Evolutionary conservation across 106 monocot species (phyloP).

Genomic region (Vanilla planifolia): DNA sequence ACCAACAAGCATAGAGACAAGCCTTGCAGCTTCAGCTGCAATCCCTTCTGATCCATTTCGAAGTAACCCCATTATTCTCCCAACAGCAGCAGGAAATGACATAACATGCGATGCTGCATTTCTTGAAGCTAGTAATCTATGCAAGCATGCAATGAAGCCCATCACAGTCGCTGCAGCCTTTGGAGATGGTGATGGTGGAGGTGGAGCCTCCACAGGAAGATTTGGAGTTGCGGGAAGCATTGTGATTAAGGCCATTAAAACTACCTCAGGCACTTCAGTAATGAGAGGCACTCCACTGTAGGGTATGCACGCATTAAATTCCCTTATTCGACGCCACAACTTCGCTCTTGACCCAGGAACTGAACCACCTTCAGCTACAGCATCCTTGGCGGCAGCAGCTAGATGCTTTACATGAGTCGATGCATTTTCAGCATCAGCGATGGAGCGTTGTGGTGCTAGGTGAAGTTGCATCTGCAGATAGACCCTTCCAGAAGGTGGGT

Average conservation of each 20-base stretch:
- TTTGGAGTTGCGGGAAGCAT: constrained; percentile 93
- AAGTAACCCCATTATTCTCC: constrained; percentile 92
- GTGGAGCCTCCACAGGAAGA: constrained; percentile 91
- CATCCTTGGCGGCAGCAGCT: constrained; percentile 95
- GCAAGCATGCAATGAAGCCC: constrained; percentile 89
- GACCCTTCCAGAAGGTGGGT: constrained; percentile 87
- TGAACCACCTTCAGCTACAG: constrained; percentile 90
- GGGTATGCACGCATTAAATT: constrained; percentile 98
- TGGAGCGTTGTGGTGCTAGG: constrained; percentile 30
- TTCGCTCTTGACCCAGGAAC: constrained; percentile 87
- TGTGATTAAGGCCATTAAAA: constrained; percentile 96
- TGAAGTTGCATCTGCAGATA: constrained; percentile 28
- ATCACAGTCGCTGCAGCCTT: constrained; percentile 98
- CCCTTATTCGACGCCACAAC: constrained; percentile 95
- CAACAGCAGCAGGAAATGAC: constrained; percentile 99
- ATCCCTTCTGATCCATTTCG: constrained; percentile 97
- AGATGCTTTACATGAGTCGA: constrained; percentile 88
- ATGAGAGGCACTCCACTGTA: constrained; percentile 74
- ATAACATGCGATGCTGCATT: constrained; percentile 94
- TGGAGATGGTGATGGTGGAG: constrained; percentile 93
- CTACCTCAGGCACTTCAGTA: constrained; percentile 91
- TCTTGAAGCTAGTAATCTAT: constrained; percentile 83
- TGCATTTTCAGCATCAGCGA: constrained; percentile 60
- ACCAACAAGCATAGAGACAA: constrained; percentile 92
- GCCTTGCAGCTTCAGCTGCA: constrained; percentile 80